Conservation (phyloP, 2,329 filamentous ascomycete genomes). For the Paracamarosporium sp. region DNA sequence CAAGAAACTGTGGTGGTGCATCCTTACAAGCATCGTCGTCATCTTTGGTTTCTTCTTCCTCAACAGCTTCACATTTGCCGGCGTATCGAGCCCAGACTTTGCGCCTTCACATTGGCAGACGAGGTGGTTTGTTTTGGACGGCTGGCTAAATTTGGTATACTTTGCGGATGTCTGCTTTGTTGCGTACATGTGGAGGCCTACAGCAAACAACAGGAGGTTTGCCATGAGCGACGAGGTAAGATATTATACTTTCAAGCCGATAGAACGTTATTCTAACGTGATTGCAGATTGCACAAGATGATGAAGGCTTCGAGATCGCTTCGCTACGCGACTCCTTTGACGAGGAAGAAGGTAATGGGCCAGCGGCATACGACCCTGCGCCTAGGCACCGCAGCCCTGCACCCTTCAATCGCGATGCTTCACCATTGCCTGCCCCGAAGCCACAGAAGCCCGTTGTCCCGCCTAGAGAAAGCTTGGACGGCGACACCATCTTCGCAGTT, state of each 20-base stretch:
- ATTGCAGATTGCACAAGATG: conserved; percentile 84
- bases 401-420: conserved; percentile 46
- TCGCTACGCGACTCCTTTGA: conserved; percentile 82
- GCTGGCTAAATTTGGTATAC: conserved; percentile 97
- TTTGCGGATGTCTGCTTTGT: conserved; percentile 91
- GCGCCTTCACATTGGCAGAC: conserved; percentile 97
- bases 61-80: conserved; percentile 94
- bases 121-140: conserved; percentile 95
- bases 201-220: conserved; percentile 94
- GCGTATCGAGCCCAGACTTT: conserved; percentile 82
- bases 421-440: conserved; percentile 61
- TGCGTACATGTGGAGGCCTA: conserved; percentile 95
- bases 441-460: conserved; percentile 56
- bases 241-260: not conserved
- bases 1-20: conserved; percentile 98
- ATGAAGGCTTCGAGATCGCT: conserved; percentile 96
- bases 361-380: conserved; percentile 50
- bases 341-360: conserved; percentile 61
- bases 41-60: conserved; percentile 99
- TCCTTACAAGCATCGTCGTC: conserved; percentile 87
- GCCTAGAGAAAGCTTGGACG: conserved; percentile 72
- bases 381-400: conserved; percentile 33
- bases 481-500: conserved; percentile 95
- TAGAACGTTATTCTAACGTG: conserved; percentile 35
- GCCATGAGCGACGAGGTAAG: conserved; percentile 95